Base-by-base conservation (phyloP, 768 basidiomycete species). In the Pulveroboletus sp. region DNA sequence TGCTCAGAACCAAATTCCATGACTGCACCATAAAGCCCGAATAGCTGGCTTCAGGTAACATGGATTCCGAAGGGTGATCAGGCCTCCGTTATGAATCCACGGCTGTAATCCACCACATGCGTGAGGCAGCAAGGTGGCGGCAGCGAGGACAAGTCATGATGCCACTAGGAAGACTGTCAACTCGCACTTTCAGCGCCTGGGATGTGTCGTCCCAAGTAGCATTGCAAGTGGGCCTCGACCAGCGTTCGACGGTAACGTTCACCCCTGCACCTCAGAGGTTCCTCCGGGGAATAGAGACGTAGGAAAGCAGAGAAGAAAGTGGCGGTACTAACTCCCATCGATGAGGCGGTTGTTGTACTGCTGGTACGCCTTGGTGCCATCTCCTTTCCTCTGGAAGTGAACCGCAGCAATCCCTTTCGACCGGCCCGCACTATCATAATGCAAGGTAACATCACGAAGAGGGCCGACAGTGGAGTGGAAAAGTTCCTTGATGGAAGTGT, bases 241-340 rank as follows among this genome's bases (percentile, higher is more conserved):
- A 59, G 53, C 57, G 41, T 57, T 57, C 56, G 43, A 56, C 56
- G 52, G 61, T 40, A 57, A 57, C 55, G 49, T 36, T 50, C 39
- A 54, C 54, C 57, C 55, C 56, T 52, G 47, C 45, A 54, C 44
- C 36, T 44, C 49, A 51, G 51, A 56, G 51, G 51, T 24, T 46
- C 39, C 47, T 59, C 50, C 60, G 53, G n/a, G 53, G 26, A 53
- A 68, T 39, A 57, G 44, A 55, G 61, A 57, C 49, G 56, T 42
- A 61, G 67, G 59, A 69, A 72, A 68, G 58, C 57, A 60, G 72
- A 69, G 59, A 65, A 65, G 63, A 67, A 68, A 68, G 61, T 66
- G 77, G 74, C 75, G 82, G 79, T 89, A 98, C 96, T 93, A 89
- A 99, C 96, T 96, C 77, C 93, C 93, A 86, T 99, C 96, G 83